phyloP scores from a whole-genome alignment of 1,284 basidiomycete species.

The Veloboletus limbatus region DNA sequence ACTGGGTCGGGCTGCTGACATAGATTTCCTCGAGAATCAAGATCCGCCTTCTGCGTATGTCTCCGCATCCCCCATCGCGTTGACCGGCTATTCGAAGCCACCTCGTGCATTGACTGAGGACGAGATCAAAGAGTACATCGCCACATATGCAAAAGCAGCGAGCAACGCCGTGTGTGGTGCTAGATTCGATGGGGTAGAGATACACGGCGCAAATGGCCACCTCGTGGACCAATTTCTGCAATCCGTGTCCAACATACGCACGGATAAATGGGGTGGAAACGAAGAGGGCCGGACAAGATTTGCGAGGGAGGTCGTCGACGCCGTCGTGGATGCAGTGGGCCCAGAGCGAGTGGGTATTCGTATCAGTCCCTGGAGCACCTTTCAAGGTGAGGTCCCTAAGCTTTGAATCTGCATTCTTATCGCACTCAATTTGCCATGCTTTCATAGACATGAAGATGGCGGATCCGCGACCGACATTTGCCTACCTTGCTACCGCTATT shows the following conservation, averaged over 20 bases:
- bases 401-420: background rate
- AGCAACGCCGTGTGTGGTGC: too few species aligned
- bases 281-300: slow-evolving; percentile 50
- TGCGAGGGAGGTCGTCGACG: slow-evolving; percentile 44
- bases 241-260: too few species aligned
- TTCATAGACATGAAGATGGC: slow-evolving; percentile 29
- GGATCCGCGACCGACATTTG: slow-evolving; percentile 43
- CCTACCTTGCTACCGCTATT: slow-evolving; percentile 37
- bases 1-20: slow-evolving; percentile 32
- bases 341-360: slow-evolving; percentile 43
- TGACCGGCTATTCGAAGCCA: slow-evolving; percentile 16
- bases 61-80: slow-evolving; percentile 42
- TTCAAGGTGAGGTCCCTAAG: slow-evolving; percentile 27
- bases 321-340: slow-evolving; percentile 40
- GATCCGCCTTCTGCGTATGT: slow-evolving; percentile 30
- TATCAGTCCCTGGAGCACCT: slow-evolving; percentile 49
- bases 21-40: slow-evolving; percentile 22
- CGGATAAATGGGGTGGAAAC: too few species aligned
- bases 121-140: slow-evolving; percentile 27
- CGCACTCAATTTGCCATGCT: background rate
- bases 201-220: slow-evolving; percentile 18
- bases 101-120: slow-evolving; percentile 34
- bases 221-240: slow-evolving; percentile 9
- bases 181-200: slow-evolving; percentile 33
- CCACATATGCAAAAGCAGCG: too few species aligned